A percentile compares a stretch with the other conserved stretches of the same genome.
Conservation (phyloP, 2,329 filamentous ascomycete genomes). For the Curvularia eragrostidis region DNA sequence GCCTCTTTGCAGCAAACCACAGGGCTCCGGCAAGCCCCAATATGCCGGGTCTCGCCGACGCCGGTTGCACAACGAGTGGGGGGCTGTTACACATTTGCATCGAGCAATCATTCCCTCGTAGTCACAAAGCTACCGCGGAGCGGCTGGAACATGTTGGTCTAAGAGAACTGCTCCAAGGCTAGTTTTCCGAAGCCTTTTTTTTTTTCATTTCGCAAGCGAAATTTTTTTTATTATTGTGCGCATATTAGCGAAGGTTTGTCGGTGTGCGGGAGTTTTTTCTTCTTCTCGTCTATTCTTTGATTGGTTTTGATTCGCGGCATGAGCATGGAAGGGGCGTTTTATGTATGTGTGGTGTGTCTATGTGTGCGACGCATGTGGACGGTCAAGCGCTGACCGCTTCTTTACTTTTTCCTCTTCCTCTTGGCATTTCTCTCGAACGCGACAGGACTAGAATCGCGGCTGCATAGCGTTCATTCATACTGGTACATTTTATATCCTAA, state of each 20-base stretch:
- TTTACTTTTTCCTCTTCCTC: neutral
- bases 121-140: neutral
- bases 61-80: conserved; percentile 3
- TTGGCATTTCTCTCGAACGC: neutral
- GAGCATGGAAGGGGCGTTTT: conserved; percentile 7
- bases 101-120: neutral
- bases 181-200: neutral
- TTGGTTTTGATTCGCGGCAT: neutral
- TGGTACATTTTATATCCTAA: neutral
- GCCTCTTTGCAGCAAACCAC: neutral
- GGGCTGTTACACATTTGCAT: conserved; percentile 1
- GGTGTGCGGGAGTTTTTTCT: neutral
- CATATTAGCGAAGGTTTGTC: conserved; percentile 6
- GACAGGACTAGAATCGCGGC: neutral
- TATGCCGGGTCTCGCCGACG: conserved; percentile 21
- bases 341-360: neutral
- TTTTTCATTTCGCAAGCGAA: neutral
- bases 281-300: neutral
- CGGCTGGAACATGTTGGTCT: neutral
- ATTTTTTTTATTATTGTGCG: conserved; percentile 10
- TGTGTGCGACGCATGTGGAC: conserved; percentile 10
- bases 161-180: neutral
- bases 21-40: conserved; percentile 9
- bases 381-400: conserved; percentile 22
- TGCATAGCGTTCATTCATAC: neutral